These are phyloP conservation scores for Argentina anserina DNA, from an alignment of 306 rosid species.

Conservation along the genomic window DNA sequence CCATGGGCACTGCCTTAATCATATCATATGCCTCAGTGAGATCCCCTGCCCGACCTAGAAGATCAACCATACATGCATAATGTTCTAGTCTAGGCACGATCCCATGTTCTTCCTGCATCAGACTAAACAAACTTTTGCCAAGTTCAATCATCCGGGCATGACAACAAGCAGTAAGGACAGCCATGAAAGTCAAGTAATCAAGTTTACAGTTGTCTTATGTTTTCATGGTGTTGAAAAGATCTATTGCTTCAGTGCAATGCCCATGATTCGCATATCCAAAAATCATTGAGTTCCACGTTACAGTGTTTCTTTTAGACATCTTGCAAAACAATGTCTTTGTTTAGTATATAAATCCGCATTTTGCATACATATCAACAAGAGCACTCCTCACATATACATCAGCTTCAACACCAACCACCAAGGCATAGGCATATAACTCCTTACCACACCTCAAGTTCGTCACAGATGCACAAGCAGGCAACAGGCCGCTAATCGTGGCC, in stretches of 20 bases:
- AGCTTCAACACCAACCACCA: slow-evolving; percentile 57
- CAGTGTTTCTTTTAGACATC: slow-evolving; percentile 62
- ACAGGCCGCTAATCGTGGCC: slow-evolving; percentile 65
- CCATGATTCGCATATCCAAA: slow-evolving; percentile 88
- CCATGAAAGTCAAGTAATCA: slow-evolving; percentile 72
- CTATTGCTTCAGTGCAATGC: slow-evolving; percentile 58
- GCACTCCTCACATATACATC: slow-evolving; percentile 78
- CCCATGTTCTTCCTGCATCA: slow-evolving; percentile 59
- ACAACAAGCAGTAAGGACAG: slow-evolving; percentile 69
- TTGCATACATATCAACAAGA: slow-evolving; percentile 84
- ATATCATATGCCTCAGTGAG: slow-evolving; percentile 50
- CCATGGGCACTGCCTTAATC: slow-evolving; percentile 63
- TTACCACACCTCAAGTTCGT: slow-evolving; percentile 57
- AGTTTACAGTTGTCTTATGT: slow-evolving; percentile 41
- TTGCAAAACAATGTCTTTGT: slow-evolving; percentile 51
- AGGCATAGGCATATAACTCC: slow-evolving; percentile 64
- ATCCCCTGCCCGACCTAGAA: slow-evolving; percentile 70
- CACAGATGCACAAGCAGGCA: slow-evolving; percentile 70
- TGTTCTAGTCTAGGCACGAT: slow-evolving; percentile 78
- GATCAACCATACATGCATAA: slow-evolving; percentile 80
- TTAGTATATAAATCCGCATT: slow-evolving; percentile 76
- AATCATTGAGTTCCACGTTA: slow-evolving; percentile 81
- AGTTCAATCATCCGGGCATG: slow-evolving; percentile 67
- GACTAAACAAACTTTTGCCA: slow-evolving; percentile 53
- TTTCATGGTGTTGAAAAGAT: slow-evolving; percentile 66